Evolutionary conservation across 495 filamentous ascomycete species (phyloP), one percentile per base, ranked within the genome.

Genomic region (Daldinia caldariorum): DNA sequence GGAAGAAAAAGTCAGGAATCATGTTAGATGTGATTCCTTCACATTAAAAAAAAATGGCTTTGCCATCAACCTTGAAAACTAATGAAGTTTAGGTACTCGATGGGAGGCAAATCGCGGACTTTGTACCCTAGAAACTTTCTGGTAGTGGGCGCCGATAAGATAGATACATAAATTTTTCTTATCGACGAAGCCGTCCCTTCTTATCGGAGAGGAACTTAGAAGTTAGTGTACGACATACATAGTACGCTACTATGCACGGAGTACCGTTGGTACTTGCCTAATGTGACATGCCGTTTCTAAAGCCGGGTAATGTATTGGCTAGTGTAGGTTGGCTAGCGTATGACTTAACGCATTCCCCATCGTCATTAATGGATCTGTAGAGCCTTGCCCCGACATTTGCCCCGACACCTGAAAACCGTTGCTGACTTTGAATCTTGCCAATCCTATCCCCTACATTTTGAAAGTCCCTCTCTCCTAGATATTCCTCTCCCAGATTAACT

Each of bases 1-100:
- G 58, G 4, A 56, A 18, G 32, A 10, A 32, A 35, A 37, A 5
- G n/a, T 65, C 45, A 4, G 55, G 70, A 73, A 70, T 58, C 70
- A 73, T 73, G 37, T 70, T 66, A 69, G 14, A 35, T 61, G 16
- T 31, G 51, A 59, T 69, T 35, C 57, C 58, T 45, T 63, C 43
- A 18, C 43, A 20, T 20, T 38, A 49, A 47, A 43, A 45, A 49
- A 47, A 43, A 45, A 43, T 14, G 13, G 22, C 35, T 45, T 45
- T 26, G n/a, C 29, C 22, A 32, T 22, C 45, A 14, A 37, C 35
- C 8, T 56, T 43, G 29, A 50, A 49, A 49, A 41, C 13, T 58
- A 55, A 45, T 9, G 20, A 53, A 56, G 31, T n/a, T n/a, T n/a
- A n/a, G n/a, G n/a, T 13, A 37, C 22, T 57, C 26, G 9, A 13